Percentiles rank a stretch among this genome's conserved stretches.
These are phyloP conservation scores for Colletotrichum simmondsii DNA, from an alignment of 2,329 filamentous ascomycete genomes.

Conservation along the genomic window DNA sequence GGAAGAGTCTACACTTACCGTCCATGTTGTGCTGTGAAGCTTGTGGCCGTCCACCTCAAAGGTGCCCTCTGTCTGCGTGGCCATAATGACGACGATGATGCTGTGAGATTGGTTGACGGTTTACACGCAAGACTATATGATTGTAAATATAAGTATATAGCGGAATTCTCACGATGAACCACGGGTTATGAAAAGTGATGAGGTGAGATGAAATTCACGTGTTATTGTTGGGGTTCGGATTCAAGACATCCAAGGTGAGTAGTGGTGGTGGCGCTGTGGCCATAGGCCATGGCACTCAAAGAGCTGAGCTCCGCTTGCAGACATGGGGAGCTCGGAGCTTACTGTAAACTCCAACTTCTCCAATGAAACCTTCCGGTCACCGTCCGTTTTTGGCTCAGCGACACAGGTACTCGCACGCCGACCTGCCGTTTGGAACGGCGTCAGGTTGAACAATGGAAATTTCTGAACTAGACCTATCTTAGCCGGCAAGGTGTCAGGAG, in stretches of 20 bases:
- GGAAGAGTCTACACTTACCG: conserved; percentile 52
- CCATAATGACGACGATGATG: conserved; percentile 41
- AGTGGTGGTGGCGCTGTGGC: neutral
- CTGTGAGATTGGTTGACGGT: neutral
- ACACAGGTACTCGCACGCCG: neutral
- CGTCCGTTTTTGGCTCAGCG: neutral
- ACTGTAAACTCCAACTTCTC: neutral
- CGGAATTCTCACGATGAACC: no score
- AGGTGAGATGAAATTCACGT: conserved; percentile 7
- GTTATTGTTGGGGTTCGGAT: neutral
- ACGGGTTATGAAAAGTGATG: neutral
- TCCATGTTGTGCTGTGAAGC: conserved; percentile 69
- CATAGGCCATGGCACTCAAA: neutral
- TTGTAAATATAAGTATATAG: neutral
- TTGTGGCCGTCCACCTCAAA: conserved; percentile 56
- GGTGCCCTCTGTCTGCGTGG: conserved; percentile 59
- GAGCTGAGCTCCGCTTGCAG: conserved; percentile 12
- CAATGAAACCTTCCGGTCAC: neutral
- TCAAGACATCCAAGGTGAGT: conserved; percentile 10
- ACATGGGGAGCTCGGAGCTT: conserved; percentile 2
- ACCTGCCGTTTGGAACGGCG: neutral
- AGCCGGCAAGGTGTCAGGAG: neutral
- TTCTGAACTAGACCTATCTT: neutral
- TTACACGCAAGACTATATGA: neutral
- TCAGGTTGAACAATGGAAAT: neutral